phyloP scores from a whole-genome alignment of 169 alveolate genomes.

The Eimeria maxima region DNA sequence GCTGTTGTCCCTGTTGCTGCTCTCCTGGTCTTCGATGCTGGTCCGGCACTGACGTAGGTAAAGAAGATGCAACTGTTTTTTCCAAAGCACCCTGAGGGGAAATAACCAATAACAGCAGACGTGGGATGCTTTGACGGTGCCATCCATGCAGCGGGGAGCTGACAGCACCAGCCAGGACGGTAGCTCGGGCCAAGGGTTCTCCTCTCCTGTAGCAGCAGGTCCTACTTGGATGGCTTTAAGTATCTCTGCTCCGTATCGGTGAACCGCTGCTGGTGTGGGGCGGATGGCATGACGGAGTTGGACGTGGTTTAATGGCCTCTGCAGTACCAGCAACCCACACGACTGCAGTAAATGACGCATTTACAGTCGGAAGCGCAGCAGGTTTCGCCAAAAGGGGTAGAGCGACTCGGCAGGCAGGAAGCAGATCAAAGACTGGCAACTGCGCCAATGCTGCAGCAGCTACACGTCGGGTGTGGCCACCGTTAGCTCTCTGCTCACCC shows the following conservation, averaged over 20 bases:
- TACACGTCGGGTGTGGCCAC: neutral
- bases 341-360: neutral
- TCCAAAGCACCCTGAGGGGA: slow-evolving; percentile 1
- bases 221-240: slow-evolving; percentile 63
- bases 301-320: slow-evolving; percentile 57
- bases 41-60: neutral
- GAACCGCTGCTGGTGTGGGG: slow-evolving; percentile 72
- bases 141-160: neutral
- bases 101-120: neutral
- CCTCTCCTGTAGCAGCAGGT: neutral
- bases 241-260: slow-evolving; percentile 55
- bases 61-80: neutral
- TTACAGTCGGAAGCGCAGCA: neutral
- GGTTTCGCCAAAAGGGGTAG: neutral
- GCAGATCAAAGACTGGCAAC: neutral
- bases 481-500: slow-evolving; percentile 20
- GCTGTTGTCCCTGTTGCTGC: slow-evolving; percentile 33
- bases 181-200: neutral
- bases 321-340: slow-evolving; percentile 47
- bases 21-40: neutral
- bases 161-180: slow-evolving; percentile 14
- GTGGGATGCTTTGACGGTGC: neutral
- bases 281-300: slow-evolving; percentile 74
- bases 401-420: neutral
- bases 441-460: neutral